These are phyloP conservation scores for Ramaria sp. DNA, from an alignment of 768 basidiomycete genomes.

Conservation along the genomic window DNA sequence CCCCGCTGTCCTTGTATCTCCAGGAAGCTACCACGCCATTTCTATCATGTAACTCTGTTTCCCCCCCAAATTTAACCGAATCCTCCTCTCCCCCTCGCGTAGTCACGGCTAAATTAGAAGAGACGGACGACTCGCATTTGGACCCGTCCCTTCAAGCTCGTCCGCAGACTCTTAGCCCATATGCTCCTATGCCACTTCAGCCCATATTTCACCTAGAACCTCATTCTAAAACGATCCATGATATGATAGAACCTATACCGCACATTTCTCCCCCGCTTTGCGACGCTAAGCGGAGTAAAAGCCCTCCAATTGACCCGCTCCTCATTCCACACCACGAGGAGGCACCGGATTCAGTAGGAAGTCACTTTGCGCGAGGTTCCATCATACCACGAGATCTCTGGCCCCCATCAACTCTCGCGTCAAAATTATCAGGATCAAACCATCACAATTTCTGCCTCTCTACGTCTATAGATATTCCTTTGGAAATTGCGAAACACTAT, in stretches of 20 bases:
- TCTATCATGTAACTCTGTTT: too few species aligned
- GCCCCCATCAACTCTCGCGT: background rate
- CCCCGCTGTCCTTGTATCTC: too few species aligned
- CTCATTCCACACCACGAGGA: background rate
- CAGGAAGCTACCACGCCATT: too few species aligned
- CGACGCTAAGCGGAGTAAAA: background rate
- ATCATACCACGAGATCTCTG: background rate
- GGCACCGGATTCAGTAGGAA: background rate
- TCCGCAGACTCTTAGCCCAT: background rate
- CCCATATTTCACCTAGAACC: background rate
- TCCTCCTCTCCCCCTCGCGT: background rate
- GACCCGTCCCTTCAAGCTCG: background rate
- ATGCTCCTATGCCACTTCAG: background rate
- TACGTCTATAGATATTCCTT: background rate
- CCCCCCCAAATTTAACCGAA: background rate
- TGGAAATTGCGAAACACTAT: background rate
- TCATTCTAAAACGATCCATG: background rate
- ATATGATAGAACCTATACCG: background rate
- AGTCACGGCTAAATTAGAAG: background rate
- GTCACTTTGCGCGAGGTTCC: background rate
- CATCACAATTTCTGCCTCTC: background rate
- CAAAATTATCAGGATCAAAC: background rate
- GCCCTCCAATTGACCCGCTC: background rate
- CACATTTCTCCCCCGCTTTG: background rate
- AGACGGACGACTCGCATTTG: background rate